Evolutionary conservation across 805 yeast genomes (phyloP), one percentile per base, ranked within the genome.

Genomic region (Wickerhamiella nectarea): DNA sequence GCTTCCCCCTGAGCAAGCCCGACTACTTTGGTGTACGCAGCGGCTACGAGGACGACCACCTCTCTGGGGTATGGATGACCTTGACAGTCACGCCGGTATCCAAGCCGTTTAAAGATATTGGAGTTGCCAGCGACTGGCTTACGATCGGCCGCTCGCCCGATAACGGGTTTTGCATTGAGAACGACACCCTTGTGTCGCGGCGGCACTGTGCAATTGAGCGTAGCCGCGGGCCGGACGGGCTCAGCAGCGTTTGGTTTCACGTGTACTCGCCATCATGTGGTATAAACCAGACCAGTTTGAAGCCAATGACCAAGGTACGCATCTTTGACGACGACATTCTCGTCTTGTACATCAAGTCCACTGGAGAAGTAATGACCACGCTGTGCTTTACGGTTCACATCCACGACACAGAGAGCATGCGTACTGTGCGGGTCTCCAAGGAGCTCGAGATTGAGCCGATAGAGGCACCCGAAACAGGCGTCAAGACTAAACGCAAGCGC

Each of bases 151-250:
- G 97, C 28, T 44, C 37, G 8, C 43, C 73, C 18, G 73, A 46
- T 7, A 22, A 36, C n/a, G 50, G 51, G 25, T 72, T 81, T 55
- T 69, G 74, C 26, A 66, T 66, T 35, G 72, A 83, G 14, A 21
- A 29, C 17, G 95, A 87, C 51, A 80, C 71, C 52, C 63, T 95
- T 37, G 71, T 89, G 53, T 87, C 96, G 2, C 82, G 85, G 50
- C 68, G 78, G 1, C 97, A 91, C 60, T 86, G 95, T 59, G 63
- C 76, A 24, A 65, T 89, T 11, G 53, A 79, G 55, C 47, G 52
- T 5, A 22, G 14, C n/a, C 14, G 12, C 8, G 15, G 78, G 0
- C 24, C 24, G 6, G 35, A 34, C 25, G 42, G 46, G 2, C 25
- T 11, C 6, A 85, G 78, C 44, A 87, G 78, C 56, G 66, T 82